These are phyloP conservation scores for Periconia macrospinosa DNA, from an alignment of 2,329 filamentous ascomycete species.

Conservation along the genomic window DNA sequence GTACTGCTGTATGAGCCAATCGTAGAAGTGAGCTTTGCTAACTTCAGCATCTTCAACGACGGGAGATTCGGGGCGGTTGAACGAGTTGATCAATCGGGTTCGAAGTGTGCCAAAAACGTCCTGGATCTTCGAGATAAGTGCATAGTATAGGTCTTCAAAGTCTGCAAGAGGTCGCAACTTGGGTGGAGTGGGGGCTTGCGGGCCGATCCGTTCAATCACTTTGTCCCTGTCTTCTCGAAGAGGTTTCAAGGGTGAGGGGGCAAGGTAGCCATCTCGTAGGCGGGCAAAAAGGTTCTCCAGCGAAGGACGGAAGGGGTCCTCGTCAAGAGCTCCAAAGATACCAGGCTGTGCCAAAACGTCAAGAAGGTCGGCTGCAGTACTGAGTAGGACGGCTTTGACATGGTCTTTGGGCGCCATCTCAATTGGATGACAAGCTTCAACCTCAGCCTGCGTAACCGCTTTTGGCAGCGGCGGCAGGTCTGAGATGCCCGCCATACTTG, in stretches of 20 bases:
- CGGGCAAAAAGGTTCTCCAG: constrained; percentile 30
- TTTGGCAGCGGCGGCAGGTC: constrained; percentile 5
- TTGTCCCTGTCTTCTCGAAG: constrained; percentile 14
- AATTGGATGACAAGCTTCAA: constrained; percentile 7
- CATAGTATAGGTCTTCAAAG: constrained; percentile 39
- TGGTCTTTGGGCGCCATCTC: constrained; percentile 10
- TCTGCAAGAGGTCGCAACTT: constrained; percentile 51
- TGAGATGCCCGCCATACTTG: background rate
- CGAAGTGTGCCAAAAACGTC: constrained; percentile 25
- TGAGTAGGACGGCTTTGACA: constrained; percentile 13
- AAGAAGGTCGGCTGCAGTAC: constrained; percentile 18
- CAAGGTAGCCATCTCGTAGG: constrained; percentile 35
- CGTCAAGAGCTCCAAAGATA: constrained; percentile 13
- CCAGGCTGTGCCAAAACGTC: constrained; percentile 16
- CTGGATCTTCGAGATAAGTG: constrained; percentile 26
- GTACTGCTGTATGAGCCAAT: constrained; percentile 25
- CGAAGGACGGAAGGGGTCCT: constrained; percentile 30
- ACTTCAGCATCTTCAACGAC: constrained; percentile 14
- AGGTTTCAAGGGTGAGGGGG: constrained; percentile 16
- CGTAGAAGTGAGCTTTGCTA: constrained; percentile 16
- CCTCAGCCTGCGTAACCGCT: constrained; percentile 17
- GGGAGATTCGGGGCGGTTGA: constrained; percentile 15
- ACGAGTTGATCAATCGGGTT: constrained; percentile 26
- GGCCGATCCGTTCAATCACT: constrained; percentile 51
- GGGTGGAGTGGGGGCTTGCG: constrained; percentile 64